These are phyloP conservation scores for Rhazya stricta DNA, from an alignment of 257 asterid species.

Conservation along the genomic window DNA sequence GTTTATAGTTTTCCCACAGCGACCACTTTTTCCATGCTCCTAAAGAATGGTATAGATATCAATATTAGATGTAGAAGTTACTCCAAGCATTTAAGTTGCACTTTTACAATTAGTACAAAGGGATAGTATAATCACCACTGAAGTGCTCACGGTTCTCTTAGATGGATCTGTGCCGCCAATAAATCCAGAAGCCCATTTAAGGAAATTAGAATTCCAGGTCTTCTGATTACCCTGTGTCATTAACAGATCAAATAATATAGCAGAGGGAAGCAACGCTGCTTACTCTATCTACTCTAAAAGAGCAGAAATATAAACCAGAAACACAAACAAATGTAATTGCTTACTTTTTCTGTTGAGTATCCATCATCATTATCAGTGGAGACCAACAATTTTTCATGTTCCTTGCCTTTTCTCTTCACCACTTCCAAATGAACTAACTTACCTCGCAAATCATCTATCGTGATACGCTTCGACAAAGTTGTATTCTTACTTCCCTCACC, in stretches of 20 bases:
- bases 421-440: slow-evolving; percentile 88
- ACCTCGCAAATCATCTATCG: slow-evolving; percentile 81
- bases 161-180: slow-evolving; percentile 71
- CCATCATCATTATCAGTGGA: slow-evolving; percentile 62
- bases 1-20: slow-evolving; percentile 74
- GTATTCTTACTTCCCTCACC: slow-evolving; percentile 48
- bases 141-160: slow-evolving; percentile 51
- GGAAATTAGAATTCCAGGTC: slow-evolving; percentile 82
- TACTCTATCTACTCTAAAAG: not conserved
- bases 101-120: slow-evolving; percentile 1
- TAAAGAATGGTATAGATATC: slow-evolving; percentile 29
- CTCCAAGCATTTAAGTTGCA: not conserved
- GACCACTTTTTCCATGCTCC: slow-evolving; percentile 58
- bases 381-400: slow-evolving; percentile 65
- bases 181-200: slow-evolving; percentile 96
- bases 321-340: slow-evolving; percentile 9
- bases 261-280: not conserved
- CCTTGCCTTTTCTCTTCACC: slow-evolving; percentile 85
- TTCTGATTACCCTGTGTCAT: slow-evolving; percentile 53
- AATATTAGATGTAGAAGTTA: slow-evolving; percentile 17
- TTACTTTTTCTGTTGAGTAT: slow-evolving; percentile 40
- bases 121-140: slow-evolving; percentile 41
- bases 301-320: not conserved
- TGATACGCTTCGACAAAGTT: slow-evolving; percentile 61
- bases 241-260: slow-evolving; percentile 14